These are phyloP conservation scores for Brasenia schreberi DNA, from an alignment of 164 flowering plant genomes.

Conservation along the genomic window DNA sequence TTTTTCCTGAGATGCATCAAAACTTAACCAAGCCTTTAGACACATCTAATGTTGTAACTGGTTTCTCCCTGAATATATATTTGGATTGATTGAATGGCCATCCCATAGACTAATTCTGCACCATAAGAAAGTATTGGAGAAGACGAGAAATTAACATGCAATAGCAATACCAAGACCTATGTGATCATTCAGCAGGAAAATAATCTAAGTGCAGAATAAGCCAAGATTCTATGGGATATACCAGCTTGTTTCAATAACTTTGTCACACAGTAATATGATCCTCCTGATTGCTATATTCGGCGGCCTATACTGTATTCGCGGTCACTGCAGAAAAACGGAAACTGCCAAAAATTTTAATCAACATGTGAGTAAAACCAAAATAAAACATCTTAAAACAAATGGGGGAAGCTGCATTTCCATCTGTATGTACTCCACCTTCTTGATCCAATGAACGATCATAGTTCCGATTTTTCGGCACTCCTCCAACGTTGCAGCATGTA, in stretches of 20 bases:
- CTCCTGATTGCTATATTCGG: slow-evolving; percentile 52
- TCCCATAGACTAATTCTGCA: background rate
- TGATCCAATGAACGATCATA: slow-evolving; percentile 66
- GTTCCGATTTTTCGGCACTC: slow-evolving; percentile 57
- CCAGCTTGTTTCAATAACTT: slow-evolving; percentile 27
- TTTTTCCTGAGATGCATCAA: background rate
- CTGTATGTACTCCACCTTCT: slow-evolving; percentile 31
- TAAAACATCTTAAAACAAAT: slow-evolving; percentile 1
- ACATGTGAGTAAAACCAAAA: slow-evolving; percentile 7
- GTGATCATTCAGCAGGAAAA: background rate
- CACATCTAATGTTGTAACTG: no score
- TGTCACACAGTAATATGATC: slow-evolving; percentile 58
- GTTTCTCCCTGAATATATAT: background rate
- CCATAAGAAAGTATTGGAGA: background rate
- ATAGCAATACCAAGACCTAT: background rate
- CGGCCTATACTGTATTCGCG: slow-evolving; percentile 67
- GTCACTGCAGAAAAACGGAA: slow-evolving; percentile 71
- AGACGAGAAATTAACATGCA: background rate
- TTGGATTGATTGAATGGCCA: background rate
- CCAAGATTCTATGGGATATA: no score
- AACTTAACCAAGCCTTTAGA: background rate
- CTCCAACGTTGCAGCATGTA: slow-evolving; percentile 29
- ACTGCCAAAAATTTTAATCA: slow-evolving; percentile 24
- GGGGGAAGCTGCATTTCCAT: background rate
- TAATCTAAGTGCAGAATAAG: background rate